These are phyloP conservation scores for Lineolata rhizophorae DNA, from an alignment of 495 filamentous ascomycete genomes.

Conservation along the genomic window DNA sequence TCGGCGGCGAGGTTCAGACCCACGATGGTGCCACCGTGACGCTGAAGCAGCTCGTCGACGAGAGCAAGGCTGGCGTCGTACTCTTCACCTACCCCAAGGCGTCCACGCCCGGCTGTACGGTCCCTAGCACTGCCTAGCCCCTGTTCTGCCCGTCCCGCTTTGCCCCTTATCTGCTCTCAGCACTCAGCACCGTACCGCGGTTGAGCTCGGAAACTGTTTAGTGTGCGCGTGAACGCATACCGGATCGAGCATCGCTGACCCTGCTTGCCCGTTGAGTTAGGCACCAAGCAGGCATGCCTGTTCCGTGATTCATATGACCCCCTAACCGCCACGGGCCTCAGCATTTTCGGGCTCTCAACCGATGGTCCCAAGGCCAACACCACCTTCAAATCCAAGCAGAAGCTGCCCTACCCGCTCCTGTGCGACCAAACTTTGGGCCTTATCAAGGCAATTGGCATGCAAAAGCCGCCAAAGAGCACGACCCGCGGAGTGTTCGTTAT, in stretches of 20 bases:
- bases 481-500: constrained; percentile 70
- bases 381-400: constrained; percentile 73
- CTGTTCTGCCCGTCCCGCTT: too few relatives aligned
- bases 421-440: constrained; percentile 57
- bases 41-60: constrained; percentile 53
- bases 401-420: constrained; percentile 68
- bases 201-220: too few relatives aligned
- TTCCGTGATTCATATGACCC: constrained; percentile 68
- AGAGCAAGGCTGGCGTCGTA: constrained; percentile 68
- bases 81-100: constrained; percentile 94
- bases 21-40: constrained; percentile 62
- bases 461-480: constrained; percentile 30
- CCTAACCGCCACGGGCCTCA: constrained; percentile 58
- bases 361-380: constrained; percentile 81
- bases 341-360: constrained; percentile 71
- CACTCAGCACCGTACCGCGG: constrained; percentile 1
- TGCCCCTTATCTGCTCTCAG: too few relatives aligned
- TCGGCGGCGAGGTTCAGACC: constrained; percentile 68
- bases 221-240: too few relatives aligned
- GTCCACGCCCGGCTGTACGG: constrained; percentile 86
- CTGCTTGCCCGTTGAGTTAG: too few relatives aligned
- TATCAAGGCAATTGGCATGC: constrained; percentile 20
- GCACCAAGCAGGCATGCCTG: constrained; percentile 78
- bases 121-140: neutral
- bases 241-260: too few relatives aligned